These are phyloP conservation scores for Jasminum sambac DNA, from an alignment of 257 asterid genomes.

Conservation along the genomic window DNA sequence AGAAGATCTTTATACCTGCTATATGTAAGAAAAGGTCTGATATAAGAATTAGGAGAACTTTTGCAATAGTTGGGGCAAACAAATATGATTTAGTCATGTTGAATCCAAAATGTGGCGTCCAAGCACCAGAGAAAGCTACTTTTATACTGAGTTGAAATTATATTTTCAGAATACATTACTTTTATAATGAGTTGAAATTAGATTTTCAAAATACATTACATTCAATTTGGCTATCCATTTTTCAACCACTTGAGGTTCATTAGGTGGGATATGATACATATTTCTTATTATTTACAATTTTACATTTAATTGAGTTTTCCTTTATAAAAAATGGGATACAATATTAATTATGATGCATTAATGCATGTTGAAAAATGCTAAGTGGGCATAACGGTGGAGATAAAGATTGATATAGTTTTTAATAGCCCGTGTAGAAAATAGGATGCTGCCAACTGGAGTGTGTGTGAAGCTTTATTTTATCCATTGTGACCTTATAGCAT, in stretches of 20 bases:
- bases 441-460: too few species aligned
- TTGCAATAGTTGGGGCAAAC: conserved; percentile 8
- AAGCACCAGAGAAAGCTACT: not conserved
- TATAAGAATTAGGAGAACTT: conserved; percentile 3
- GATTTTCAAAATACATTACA: not conserved
- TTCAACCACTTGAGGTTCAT: not conserved
- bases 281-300: too few species aligned
- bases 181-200: not conserved
- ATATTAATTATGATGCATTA: too few species aligned
- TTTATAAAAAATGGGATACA: too few species aligned
- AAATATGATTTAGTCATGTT: conserved; percentile 21
- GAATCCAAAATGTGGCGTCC: not conserved
- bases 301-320: too few species aligned
- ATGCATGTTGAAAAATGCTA: too few species aligned
- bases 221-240: not conserved
- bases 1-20: conserved; percentile 21
- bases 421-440: too few species aligned
- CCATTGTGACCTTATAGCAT: too few species aligned
- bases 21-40: conserved; percentile 9
- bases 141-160: not conserved
- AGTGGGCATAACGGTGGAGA: too few species aligned
- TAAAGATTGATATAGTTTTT: too few species aligned
- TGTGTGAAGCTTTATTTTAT: too few species aligned
- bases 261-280: not conserved
- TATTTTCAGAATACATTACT: not conserved